Evolutionary conservation across 257 asterid genomes (phyloP), one percentile per base, ranked within the genome.

Genomic region (Solanum chiquidenum): DNA sequence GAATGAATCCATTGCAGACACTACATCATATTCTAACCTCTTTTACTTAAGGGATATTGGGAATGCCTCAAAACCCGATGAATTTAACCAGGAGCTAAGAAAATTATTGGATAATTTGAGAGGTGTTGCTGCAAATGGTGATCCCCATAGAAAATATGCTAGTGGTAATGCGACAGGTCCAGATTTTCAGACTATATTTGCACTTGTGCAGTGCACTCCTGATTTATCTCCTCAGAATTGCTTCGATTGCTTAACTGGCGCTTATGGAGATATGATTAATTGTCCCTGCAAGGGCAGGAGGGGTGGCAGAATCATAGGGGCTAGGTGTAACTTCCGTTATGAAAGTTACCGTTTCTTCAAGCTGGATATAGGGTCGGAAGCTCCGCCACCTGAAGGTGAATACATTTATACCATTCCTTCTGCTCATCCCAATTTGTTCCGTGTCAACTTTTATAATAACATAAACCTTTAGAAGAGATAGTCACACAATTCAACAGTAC

Each of bases 161-260:
- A 77, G 37, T 4, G 88, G 35, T 38, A 34, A 25, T 29, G 69
- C 49, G 10, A 84, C 37, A n/a, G 46, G 5, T 49, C 52, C 86
- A 2, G n/a, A 86, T n/a, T 35, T 29, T 62, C 86, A 40, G 85
- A 58, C 64, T 10, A 83, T 89, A 2, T 82, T 10, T 87, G 90
- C 86, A 13, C 74, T 85, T 33, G 75, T 52, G 69, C 91, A 89
- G 72, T 91, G 92, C 68, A 89, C 90, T 9, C 91, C 91, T 6
- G 92, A 90, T 71, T 73, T 90, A 27, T 44, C 90, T 1, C 29
- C 33, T 2, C 69, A 23, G 9, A 74, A 82, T 37, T 90, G 92
- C 52, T 42, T 18, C 11, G 52, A 44, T 44, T 44, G 52, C 52
- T 88, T 91, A 7, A 75, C n/a, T 1, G 2, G 6, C 1, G 87